Evolutionary conservation across 352 stramenopile genomes (phyloP), one percentile per base, ranked within the genome.

Genomic region (Phytopythium helicoides): DNA sequence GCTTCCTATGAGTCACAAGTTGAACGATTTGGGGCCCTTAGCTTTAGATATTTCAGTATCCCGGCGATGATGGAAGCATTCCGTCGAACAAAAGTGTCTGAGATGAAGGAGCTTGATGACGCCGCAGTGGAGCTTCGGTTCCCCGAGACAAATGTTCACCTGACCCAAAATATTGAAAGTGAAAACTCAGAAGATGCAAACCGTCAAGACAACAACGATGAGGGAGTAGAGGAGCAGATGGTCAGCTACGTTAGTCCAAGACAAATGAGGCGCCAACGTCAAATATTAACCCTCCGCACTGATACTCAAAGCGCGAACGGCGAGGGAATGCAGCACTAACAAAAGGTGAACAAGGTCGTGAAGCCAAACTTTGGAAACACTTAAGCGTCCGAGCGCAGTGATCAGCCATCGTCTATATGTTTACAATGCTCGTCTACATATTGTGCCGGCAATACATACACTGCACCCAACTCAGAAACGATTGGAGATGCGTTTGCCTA

Each of bases 51-150:
- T 25, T 76, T 87, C 33, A 86, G 64, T 23, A 70, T 85, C 0
- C 62, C 71, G 8, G 66, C 72, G 3, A 70, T 88, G 58, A 56
- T 88, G 7, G 76, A 81, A 51, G 74, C 71, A 6, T 77, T 79
- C 37, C 68, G 73, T 9, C 68, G 62, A 16, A 28, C 62, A 15
- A 76, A 82, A 19, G 33, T 53, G 12, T 26, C 42, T 2, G 39
- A 58, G 35, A 21, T 18, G 34, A 39, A 66, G 8, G 23, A 10
- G 6, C 18, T 38, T 18, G 26, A 50, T 19, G 16, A 36, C 18
- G n/a, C 44, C 3, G 19, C 25, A 1, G 16, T 50, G 7, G 44
- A 50, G 26, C 44, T 50, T 12, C 14, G 25, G 28, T 19, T 50
- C 1, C 11, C 37, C 22, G 44, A 49, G 25, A 41, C 12, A 41